Evolutionary conservation across 148 eudicot genomes (phyloP).

Genomic region (Cornus controversa): DNA sequence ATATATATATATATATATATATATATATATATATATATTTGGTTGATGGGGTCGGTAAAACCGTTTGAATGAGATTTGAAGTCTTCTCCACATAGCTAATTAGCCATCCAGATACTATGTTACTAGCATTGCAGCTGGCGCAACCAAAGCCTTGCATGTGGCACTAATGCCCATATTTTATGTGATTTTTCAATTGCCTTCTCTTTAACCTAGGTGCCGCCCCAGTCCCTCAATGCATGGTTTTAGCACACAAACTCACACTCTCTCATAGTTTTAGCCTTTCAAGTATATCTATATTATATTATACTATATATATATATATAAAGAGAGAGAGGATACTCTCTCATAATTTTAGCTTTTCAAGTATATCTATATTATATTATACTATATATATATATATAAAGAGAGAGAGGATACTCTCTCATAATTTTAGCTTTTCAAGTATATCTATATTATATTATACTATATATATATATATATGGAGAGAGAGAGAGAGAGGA

Average conservation of each 20-base stretch:
- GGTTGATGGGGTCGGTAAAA: conserved; percentile 37
- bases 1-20: too few relatives aligned
- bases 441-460: background rate
- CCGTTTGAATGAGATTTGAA: conserved; percentile 22
- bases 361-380: background rate
- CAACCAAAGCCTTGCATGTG: conserved; percentile 36
- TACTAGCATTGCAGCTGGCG: conserved; percentile 49
- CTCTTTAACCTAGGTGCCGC: conserved; percentile 43
- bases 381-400: too few relatives aligned
- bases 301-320: too few relatives aligned
- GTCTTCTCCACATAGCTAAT: background rate
- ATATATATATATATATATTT: conserved; percentile 10
- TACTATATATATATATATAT: too few relatives aligned
- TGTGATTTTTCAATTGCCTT: too few relatives aligned
- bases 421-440: too few relatives aligned
- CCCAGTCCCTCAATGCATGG: conserved; percentile 20
- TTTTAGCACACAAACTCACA: conserved; percentile 12
- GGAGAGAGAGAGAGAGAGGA: background rate
- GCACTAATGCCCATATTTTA: conserved; percentile 13
- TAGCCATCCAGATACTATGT: conserved; percentile 26
- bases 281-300: background rate
- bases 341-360: too few relatives aligned
- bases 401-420: background rate
- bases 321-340: background rate
- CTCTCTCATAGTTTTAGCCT: background rate